phyloP scores from a whole-genome alignment of 2,329 filamentous ascomycete genomes.

The Didymella keratinophila region DNA sequence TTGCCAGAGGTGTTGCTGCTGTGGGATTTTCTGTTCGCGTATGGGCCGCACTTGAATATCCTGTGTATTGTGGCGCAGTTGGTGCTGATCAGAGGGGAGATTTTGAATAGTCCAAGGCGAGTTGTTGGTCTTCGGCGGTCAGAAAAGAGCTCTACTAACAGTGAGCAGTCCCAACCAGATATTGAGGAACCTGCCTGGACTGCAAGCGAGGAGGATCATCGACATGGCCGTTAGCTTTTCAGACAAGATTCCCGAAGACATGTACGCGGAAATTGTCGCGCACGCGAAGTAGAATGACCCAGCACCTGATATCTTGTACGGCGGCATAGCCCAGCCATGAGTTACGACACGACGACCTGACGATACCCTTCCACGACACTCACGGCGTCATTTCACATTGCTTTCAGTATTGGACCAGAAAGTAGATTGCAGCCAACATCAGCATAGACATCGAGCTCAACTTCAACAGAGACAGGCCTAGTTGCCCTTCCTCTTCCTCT shows the following conservation, averaged over 20 bases:
- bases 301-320: not conserved
- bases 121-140: constrained; percentile 25
- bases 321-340: constrained; percentile 1
- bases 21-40: constrained; percentile 98
- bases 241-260: constrained; percentile 85
- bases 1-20: constrained; percentile 89
- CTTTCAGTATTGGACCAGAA: not conserved
- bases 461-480: not conserved
- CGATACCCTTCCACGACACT: constrained; percentile 15
- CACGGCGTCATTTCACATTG: not conserved
- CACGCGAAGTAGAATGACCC: constrained; percentile 72
- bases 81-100: constrained; percentile 83
- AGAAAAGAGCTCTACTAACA: not conserved
- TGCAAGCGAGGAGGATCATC: constrained; percentile 85
- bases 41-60: constrained; percentile 93
- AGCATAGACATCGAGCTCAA: not conserved
- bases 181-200: constrained; percentile 82
- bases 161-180: constrained; percentile 84
- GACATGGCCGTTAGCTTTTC: constrained; percentile 85
- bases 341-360: constrained; percentile 18
- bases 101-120: constrained; percentile 85
- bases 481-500: constrained; percentile 69
- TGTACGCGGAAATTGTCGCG: constrained; percentile 87
- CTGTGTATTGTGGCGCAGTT: constrained; percentile 96
- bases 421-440: not conserved